These are phyloP conservation scores for Pythium brachiatum DNA, from an alignment of 352 stramenopile species.

Conservation along the genomic window DNA sequence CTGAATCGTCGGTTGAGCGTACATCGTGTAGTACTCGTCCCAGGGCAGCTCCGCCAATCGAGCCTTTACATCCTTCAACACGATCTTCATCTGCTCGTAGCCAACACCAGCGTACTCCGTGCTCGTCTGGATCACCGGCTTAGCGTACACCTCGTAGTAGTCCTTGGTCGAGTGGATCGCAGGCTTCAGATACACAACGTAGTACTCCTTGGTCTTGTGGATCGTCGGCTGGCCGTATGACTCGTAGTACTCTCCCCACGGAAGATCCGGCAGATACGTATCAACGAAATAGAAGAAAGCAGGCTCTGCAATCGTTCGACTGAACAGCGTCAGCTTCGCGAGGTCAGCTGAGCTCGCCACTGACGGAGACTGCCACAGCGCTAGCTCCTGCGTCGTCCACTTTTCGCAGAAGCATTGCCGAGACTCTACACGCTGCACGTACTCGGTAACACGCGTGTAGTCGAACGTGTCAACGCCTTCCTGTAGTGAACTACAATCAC, in stretches of 20 bases:
- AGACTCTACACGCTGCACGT: constrained; percentile 12
- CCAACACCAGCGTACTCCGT: constrained; percentile 6
- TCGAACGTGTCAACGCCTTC: constrained; percentile 5
- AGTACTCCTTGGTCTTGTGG: background rate
- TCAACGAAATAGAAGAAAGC: constrained; percentile 6
- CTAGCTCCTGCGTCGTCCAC: constrained; percentile 10
- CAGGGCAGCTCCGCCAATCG: constrained; percentile 3
- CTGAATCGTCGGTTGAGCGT: background rate
- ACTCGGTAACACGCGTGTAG: constrained; percentile 2
- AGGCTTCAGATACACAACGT: background rate
- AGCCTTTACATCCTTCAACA: background rate
- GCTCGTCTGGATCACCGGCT: background rate
- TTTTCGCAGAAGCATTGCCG: constrained; percentile 16
- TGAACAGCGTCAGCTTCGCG: constrained; percentile 13
- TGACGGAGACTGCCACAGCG: constrained; percentile 6
- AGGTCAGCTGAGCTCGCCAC: constrained; percentile 3
- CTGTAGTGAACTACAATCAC: background rate
- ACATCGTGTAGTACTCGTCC: constrained; percentile 8
- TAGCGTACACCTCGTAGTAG: constrained; percentile 17
- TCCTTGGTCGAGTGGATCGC: background rate
- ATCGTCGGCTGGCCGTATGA: constrained; percentile 11
- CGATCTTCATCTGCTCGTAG: background rate
- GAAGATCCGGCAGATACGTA: constrained; percentile 13
- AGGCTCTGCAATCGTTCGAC: constrained; percentile 17
- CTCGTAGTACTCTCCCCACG: constrained; percentile 13